Evolutionary conservation across 2,329 filamentous ascomycete species (phyloP), one percentile per base, ranked within the genome.

Genomic region (Colletotrichum siamense): DNA sequence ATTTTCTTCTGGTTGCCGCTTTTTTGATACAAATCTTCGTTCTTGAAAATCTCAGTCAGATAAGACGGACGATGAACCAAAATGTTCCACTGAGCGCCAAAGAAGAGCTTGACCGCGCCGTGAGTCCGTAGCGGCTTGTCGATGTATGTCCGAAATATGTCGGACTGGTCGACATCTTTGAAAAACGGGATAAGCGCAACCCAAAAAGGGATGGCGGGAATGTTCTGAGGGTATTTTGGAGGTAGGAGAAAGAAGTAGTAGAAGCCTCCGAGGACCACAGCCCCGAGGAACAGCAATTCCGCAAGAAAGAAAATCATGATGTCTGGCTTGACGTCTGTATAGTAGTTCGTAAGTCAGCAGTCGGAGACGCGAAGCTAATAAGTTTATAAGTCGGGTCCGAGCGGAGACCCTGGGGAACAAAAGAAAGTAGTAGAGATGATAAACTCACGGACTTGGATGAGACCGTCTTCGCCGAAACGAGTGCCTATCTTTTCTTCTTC

Each of bases 31-130:
- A 79, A 62, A 55, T 83, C 80, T 59, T 85, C 82, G 16, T 82
- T 73, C 66, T 81, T 83, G 79, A 85, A 82, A 1, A 85, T 79
- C 28, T 88, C 85, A 5, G 83, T 82, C 5, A 90, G 77, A 73
- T 86, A 88, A 1, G 83, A 79, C 2, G 88, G 88, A 6, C 84
- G 84, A 63, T 85, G 85, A 1, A 89, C 85, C 13, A 90, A 80
- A 5, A 90, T 81, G 63, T 87, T 89, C 88, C 88, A 90, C 55
- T 84, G 84, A 0, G 86, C 87, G 2, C 85, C 88, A 39, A 89
- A 89, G 81, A 87, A 89, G 32, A 89, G 81, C 72, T 88, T 86
- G 22, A 89, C 88, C 2, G 87, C 88, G 6, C 88, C 85, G 62
- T 85, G 83, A n/a, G 80, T 81, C 12, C 81, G 80, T 8, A 87